These are phyloP conservation scores for Cryoendolithus antarcticus DNA, from an alignment of 2,329 filamentous ascomycete genomes.

Conservation along the genomic window DNA sequence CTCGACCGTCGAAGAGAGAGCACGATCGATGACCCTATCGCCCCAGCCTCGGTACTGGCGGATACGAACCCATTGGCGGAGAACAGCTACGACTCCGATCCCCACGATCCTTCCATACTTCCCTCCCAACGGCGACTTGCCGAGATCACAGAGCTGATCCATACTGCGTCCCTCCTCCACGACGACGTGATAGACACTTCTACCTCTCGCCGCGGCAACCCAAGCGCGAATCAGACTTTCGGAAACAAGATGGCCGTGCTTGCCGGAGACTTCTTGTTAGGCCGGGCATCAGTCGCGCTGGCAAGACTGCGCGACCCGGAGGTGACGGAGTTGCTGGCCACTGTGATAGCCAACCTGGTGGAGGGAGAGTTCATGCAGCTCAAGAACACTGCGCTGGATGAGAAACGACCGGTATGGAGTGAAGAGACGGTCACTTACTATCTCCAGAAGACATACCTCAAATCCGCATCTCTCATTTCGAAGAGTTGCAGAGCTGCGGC, in stretches of 20 bases:
- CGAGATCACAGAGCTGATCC: slow-evolving; percentile 94
- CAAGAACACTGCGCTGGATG: slow-evolving; percentile 86
- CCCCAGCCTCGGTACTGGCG: slow-evolving; percentile 50
- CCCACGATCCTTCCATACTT: slow-evolving; percentile 43
- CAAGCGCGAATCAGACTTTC: slow-evolving; percentile 87
- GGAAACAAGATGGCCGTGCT: slow-evolving; percentile 99
- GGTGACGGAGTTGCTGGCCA: slow-evolving; percentile 86
- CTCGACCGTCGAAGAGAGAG: slow-evolving; percentile 28
- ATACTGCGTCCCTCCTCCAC: slow-evolving; percentile 90
- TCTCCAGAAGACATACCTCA: slow-evolving; percentile 94
- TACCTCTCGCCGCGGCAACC: slow-evolving; percentile 65
- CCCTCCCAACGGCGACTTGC: slow-evolving; percentile 87
- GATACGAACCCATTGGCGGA: slow-evolving; percentile 66
- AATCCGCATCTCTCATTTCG: slow-evolving; percentile 88
- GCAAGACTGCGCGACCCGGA: slow-evolving; percentile 84
- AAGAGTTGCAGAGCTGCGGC: slow-evolving; percentile 90
- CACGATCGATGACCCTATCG: slow-evolving; percentile 48
- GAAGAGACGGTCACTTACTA: slow-evolving; percentile 89
- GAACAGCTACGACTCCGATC: slow-evolving; percentile 25
- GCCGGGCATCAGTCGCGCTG: slow-evolving; percentile 82
- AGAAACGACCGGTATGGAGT: slow-evolving; percentile 70
- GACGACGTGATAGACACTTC: slow-evolving; percentile 98
- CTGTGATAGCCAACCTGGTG: slow-evolving; percentile 92
- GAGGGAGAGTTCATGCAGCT: slow-evolving; percentile 99
- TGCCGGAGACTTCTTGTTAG: slow-evolving; percentile 91